phyloP scores from a whole-genome alignment of 108 stramenopile species.

The Stephanodiscus triporus region DNA sequence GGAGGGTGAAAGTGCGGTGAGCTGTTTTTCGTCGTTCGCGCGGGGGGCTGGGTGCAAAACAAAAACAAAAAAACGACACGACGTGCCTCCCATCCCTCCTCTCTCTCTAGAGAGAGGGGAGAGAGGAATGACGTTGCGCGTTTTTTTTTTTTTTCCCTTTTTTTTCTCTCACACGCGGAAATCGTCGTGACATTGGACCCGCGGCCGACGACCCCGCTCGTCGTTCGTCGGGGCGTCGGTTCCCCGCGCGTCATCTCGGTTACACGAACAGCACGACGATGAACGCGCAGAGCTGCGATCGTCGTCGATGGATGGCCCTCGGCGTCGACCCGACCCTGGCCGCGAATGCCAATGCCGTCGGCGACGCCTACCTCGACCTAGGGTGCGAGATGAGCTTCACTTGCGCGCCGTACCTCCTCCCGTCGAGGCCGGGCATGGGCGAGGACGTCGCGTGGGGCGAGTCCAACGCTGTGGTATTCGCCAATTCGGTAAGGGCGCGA shows the following conservation, averaged over 20 bases:
- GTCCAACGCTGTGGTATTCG: conserved; percentile 85
- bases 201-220: no score
- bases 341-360: conserved; percentile 56
- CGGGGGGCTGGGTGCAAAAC: no score
- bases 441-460: conserved; percentile 82
- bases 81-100: no score
- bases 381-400: conserved; percentile 77
- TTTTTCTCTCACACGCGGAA: no score
- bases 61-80: no score
- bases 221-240: neutral
- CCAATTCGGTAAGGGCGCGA: conserved; percentile 57
- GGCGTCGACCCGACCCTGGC: conserved; percentile 56
- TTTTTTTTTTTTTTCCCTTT: no score
- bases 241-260: neutral
- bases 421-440: conserved; percentile 31
- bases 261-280: conserved; percentile 60
- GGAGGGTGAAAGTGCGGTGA: conserved; percentile 14
- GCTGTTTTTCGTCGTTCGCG: no score
- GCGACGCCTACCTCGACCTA: conserved; percentile 73
- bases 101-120: no score
- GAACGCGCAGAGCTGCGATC: conserved; percentile 78
- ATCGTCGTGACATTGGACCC: no score
- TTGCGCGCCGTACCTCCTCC: conserved; percentile 84
- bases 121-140: no score
- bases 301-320: conserved; percentile 64